Base-by-base conservation (phyloP, 768 basidiomycete genomes). In the Pleurotus citrinopileatus region DNA sequence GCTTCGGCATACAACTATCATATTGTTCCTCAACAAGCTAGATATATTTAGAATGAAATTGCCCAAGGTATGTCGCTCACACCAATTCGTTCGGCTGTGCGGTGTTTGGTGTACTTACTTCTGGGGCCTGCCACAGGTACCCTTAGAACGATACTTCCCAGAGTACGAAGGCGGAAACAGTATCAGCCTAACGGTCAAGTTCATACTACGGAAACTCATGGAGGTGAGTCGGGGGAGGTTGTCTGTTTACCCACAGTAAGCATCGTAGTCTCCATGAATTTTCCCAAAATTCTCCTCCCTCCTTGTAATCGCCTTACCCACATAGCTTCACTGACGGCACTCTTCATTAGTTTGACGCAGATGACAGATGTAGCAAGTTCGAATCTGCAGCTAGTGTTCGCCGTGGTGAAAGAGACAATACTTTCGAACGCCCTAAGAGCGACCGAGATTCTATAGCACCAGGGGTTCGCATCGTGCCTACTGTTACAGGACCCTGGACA, bases 131-230 rank as follows among this genome's bases (percentile, higher is more conserved):
- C n/a, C n/a, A n/a, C 61, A 87, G 85, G 81, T 88, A 0, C 87
- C 88, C 2, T 68, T 92, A n/a, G 87, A 89, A 57, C 73, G 74
- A 38, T 88, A 87, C 66, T 94, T 94, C 67, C 84, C 91, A 3
- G 93, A 94, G 63, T 95, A 95, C 67, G 89, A 89, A 0, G 91
- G 91, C 28, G 92, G 92, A 3, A 68, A 85, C 3, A 90, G 94
- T 62, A 90, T 95, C 67, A 94, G 93, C 73, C 95, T 94, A 68
- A 94, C 92, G 2, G 92, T 93, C 0, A 94, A 94, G 61, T 96
- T 92, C 59, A 94, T 98, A 51, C 73, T 98, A 32, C 97, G 93
- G 94, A 75, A 89, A 62, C 97, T 96, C 62, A 94, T 94, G 79
- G 91, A 96, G 68, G 87, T 89, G 53, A 96, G 95, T 60, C 73